A percentile compares a stretch with the other conserved stretches of the same genome.
phyloP scores from a whole-genome alignment of 1,139 yeast genomes.

The Yamadazyma diddensiae region DNA sequence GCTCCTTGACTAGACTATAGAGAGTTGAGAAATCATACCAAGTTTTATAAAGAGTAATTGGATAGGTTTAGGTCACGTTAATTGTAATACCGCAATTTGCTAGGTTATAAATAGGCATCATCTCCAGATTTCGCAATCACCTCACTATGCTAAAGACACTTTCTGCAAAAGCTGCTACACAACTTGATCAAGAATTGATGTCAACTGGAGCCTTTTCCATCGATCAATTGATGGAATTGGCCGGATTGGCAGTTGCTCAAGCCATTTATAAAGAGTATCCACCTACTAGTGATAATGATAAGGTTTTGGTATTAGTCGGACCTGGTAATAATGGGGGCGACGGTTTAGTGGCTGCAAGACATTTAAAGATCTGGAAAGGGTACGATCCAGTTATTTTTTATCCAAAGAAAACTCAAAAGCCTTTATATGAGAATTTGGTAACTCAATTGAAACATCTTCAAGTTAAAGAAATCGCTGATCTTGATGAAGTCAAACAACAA shows the following conservation, averaged over 20 bases:
- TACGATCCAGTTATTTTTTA: slow-evolving; percentile 69
- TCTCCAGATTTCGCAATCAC: too few species aligned
- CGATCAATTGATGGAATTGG: slow-evolving; percentile 95
- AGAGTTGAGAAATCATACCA: too few species aligned
- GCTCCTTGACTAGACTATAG: too few species aligned
- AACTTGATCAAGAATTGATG: slow-evolving; percentile 84
- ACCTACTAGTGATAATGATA: slow-evolving; percentile 24
- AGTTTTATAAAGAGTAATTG: too few species aligned
- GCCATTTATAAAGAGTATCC: slow-evolving; percentile 70
- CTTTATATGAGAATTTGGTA: slow-evolving; percentile 43
- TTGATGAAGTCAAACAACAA: slow-evolving; percentile 34
- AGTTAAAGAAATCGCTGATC: slow-evolving; percentile 40
- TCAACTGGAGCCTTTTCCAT: slow-evolving; percentile 78
- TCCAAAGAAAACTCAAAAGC: slow-evolving; percentile 55
- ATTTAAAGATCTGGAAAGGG: slow-evolving; percentile 70
- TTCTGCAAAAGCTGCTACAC: slow-evolving; percentile 70
- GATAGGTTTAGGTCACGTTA: too few species aligned
- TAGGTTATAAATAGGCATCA: too few species aligned
- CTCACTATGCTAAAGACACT: slow-evolving; percentile 39
- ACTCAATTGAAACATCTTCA: slow-evolving; percentile 60
- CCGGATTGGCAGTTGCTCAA: slow-evolving; percentile 92
- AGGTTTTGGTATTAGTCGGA: slow-evolving; percentile 73
- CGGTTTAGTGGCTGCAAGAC: slow-evolving; percentile 94
- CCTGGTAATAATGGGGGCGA: slow-evolving; percentile 99
- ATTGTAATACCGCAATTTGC: too few species aligned